Conservation (phyloP, 768 basidiomycete genomes). For the Fistulinella prunicolor region DNA sequence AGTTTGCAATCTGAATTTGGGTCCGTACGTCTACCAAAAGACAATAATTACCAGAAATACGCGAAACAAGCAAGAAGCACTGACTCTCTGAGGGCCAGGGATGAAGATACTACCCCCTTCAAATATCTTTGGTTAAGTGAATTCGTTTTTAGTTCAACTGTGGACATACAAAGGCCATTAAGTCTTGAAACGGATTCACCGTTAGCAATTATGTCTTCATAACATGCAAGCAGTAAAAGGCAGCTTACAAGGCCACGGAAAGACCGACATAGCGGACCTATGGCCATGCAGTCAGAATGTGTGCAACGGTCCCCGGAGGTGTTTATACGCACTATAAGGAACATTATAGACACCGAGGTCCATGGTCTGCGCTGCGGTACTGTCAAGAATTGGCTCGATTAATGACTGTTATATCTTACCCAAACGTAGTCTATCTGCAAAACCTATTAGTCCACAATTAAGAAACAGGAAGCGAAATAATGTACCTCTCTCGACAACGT, state of each 20-base stretch:
- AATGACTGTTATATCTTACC: neutral
- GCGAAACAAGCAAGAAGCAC: neutral
- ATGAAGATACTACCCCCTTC: slow-evolving; percentile 4
- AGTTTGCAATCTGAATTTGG: neutral
- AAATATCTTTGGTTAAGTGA: neutral
- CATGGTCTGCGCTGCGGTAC: slow-evolving; percentile 6
- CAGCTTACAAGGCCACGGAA: slow-evolving; percentile 10
- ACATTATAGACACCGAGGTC: slow-evolving; percentile 15
- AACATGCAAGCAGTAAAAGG: neutral
- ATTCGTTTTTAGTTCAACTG: too few relatives aligned
- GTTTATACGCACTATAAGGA: slow-evolving; percentile 14
- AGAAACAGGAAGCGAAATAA: too few relatives aligned
- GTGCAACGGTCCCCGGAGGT: too few relatives aligned
- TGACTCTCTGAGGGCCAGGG: slow-evolving; percentile 5
- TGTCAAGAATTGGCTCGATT: neutral
- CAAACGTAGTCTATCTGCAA: slow-evolving; percentile 12
- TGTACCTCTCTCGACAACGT: slow-evolving; percentile 12
- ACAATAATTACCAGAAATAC: neutral
- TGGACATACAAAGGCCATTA: slow-evolving; percentile 3
- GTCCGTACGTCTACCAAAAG: slow-evolving; percentile 7
- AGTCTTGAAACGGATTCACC: neutral
- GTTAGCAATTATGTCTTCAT: too few relatives aligned
- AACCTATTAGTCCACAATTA: too few relatives aligned
- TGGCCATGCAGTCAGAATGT: neutral
- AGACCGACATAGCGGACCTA: slow-evolving; percentile 17